These are phyloP conservation scores for Pleurotus eryngii DNA, from an alignment of 768 basidiomycete species.

Conservation along the genomic window DNA sequence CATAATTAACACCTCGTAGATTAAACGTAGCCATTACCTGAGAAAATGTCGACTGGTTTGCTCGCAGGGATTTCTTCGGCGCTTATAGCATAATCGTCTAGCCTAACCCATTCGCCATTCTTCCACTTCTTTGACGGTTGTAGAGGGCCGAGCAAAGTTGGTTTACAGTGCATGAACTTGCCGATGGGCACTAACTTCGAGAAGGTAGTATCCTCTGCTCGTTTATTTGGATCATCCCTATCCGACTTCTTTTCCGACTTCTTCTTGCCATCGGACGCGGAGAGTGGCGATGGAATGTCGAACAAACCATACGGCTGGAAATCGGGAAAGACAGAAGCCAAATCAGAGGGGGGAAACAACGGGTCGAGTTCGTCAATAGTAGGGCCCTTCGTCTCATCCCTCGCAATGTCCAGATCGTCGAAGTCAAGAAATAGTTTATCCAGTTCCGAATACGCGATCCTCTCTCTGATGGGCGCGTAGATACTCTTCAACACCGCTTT, in stretches of 20 bases:
- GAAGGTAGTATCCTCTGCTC: constrained; percentile 76
- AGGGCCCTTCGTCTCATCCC: constrained; percentile 18
- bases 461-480: constrained; percentile 58
- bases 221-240: constrained; percentile 67
- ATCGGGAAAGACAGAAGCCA: constrained; percentile 82
- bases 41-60: constrained; percentile 45
- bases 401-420: constrained; percentile 31
- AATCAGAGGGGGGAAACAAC: constrained; percentile 37
- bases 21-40: constrained; percentile 38
- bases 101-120: constrained; percentile 57
- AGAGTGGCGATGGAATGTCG: constrained; percentile 37
- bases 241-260: constrained; percentile 58
- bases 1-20: background rate
- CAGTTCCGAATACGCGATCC: constrained; percentile 58
- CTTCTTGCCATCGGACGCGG: constrained; percentile 40
- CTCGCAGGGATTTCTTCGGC: constrained; percentile 39
- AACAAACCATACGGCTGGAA: constrained; percentile 59
- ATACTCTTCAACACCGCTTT: constrained; percentile 43
- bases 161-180: constrained; percentile 76
- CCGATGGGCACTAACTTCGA: constrained; percentile 75
- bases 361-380: constrained; percentile 25
- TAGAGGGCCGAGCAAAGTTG: constrained; percentile 80
- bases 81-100: constrained; percentile 54
- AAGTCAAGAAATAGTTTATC: constrained; percentile 50
- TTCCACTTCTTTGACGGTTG: constrained; percentile 77